Evolutionary conservation across 495 filamentous ascomycete species (phyloP), one percentile per base, ranked within the genome.

Genomic region (Penicillium atrosanguineum): DNA sequence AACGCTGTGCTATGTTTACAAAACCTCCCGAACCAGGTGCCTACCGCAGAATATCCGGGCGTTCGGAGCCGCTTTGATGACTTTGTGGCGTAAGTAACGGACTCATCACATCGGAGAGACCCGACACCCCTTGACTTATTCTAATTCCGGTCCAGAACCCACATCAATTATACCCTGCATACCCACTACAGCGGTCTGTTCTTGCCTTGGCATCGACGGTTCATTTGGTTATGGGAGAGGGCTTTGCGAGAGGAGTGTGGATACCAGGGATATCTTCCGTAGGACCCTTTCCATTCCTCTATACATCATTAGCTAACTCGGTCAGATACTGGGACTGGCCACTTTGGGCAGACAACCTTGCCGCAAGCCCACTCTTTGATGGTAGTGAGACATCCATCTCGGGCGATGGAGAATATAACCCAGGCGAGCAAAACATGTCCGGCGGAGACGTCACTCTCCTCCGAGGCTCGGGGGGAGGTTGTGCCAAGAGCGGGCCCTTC

Each of bases 191-290:
- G 53, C 41, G 69, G 69, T 4, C 40, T 71, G 52, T 87, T 90
- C 65, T 69, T 87, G 23, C 67, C 80, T 0, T 89, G 85, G 84
- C 86, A 91, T 56, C 76, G 87, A 18, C 83, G 82, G 49, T 87
- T 83, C 57, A 63, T 79, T 21, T 76, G 71, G 49, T 64, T 75
- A 3, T 88, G 79, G 65, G 87, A 90, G 63, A 75, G 76, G 50
- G 82, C 86, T 3, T 71, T 91, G 15, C 71, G 74, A 9, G 76
- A 84, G 4, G 87, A 91, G 60, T 91, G 87, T 58, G 82, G 82
- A 23, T 89, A 87, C 57, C 75, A 53, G 0, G 85, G 83, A 12
- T 69, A 68, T 48, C 77, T 81, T 1, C 67, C 67, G 59, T 69
- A 26, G 41, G 61, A 28, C 29, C 7, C 42, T 29, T 18, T 14